A percentile compares a stretch with the other conserved stretches of the same genome.
Conservation (phyloP, 768 basidiomycete species). For the Lactarius psammicola region DNA sequence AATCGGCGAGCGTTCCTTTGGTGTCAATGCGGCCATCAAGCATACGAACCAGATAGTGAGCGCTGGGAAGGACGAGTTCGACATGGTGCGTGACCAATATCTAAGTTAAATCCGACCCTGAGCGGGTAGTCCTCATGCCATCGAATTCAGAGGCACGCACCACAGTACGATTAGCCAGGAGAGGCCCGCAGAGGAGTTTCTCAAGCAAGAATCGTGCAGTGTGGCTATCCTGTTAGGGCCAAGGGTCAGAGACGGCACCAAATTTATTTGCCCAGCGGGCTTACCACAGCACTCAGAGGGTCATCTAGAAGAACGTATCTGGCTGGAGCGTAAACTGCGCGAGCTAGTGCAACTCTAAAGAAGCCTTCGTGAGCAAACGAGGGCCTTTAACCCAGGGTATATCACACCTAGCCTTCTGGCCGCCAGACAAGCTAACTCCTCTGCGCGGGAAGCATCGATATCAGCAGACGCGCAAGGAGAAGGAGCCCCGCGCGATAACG, state of each 20-base stretch:
- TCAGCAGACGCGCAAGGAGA: slow-evolving; percentile 1
- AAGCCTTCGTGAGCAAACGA: not conserved
- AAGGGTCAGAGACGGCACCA: not conserved
- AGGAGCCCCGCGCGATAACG: slow-evolving; percentile 19
- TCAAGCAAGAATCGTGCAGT: slow-evolving; percentile 64
- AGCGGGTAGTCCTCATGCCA: not conserved
- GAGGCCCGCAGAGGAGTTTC: slow-evolving; percentile 60
- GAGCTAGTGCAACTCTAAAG: slow-evolving; percentile 73
- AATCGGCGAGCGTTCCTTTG: slow-evolving; percentile 65
- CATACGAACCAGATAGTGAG: slow-evolving; percentile 73
- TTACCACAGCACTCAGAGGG: slow-evolving; percentile 76
- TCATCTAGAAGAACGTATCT: slow-evolving; percentile 71
- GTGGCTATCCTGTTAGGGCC: slow-evolving; percentile 55
- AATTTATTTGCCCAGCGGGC: slow-evolving; percentile 34
- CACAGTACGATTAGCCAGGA: slow-evolving; percentile 68
- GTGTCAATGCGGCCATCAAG: slow-evolving; percentile 78
- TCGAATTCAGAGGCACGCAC: slow-evolving; percentile 35
- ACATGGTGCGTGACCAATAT: slow-evolving; percentile 82
- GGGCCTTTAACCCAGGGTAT: not conserved
- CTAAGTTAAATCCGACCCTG: slow-evolving; percentile 34
- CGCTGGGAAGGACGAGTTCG: slow-evolving; percentile 73
- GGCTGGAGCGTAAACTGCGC: slow-evolving; percentile 67
- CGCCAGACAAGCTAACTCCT: slow-evolving; percentile 75
- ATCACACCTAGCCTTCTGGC: slow-evolving; percentile 72
- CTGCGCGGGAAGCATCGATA: slow-evolving; percentile 34